Evolutionary conservation across 257 asterid species (phyloP).

Genomic region (Capsicum rhomboideum): DNA sequence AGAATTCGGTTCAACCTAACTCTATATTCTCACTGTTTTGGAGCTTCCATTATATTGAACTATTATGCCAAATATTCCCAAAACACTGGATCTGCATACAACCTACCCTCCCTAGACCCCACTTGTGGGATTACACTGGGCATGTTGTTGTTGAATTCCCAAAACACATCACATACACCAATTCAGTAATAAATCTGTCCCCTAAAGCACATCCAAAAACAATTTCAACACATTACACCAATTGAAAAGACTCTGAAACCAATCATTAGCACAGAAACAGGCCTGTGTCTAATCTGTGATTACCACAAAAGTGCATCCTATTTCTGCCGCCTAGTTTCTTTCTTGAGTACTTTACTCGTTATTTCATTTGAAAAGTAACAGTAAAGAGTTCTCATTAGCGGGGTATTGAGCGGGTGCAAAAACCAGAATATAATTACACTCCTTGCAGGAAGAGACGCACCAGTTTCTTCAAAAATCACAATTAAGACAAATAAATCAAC

Average conservation of each 20-base stretch:
- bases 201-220: not conserved
- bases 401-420: not conserved
- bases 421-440: not conserved
- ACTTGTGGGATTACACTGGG: not conserved
- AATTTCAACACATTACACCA: not conserved
- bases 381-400: not conserved
- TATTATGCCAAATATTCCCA: not conserved
- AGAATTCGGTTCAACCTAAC: not conserved
- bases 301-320: not conserved
- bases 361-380: not conserved
- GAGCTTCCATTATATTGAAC: not conserved
- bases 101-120: not conserved
- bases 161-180: not conserved
- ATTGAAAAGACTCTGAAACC: not conserved
- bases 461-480: not conserved
- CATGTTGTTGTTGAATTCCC: not conserved
- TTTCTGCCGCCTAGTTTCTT: not conserved
- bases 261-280: not conserved
- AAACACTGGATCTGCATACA: not conserved
- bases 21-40: not conserved
- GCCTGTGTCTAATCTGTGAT: not conserved
- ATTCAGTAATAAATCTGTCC: not conserved
- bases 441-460: not conserved
- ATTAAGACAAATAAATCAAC: not conserved
- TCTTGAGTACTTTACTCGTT: not conserved